Evolutionary conservation across 2,329 filamentous ascomycete species (phyloP).

Genomic region (Botrytis deweyae): DNA sequence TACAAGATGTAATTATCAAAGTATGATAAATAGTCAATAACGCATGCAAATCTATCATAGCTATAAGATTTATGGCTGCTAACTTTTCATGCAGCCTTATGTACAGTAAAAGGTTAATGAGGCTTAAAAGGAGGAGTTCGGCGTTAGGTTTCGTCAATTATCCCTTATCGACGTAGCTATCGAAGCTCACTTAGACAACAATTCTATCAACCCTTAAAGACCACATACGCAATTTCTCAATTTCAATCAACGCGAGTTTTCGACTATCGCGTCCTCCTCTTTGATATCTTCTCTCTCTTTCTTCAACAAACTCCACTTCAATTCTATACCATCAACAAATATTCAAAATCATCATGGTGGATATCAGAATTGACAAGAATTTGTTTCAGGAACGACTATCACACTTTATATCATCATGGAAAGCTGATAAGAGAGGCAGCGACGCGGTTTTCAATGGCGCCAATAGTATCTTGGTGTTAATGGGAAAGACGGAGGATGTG

Average conservation of each 20-base stretch:
- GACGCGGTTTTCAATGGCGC: conserved; percentile 84
- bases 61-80: not conserved
- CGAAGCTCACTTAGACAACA: conserved; percentile 1
- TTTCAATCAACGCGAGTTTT: conserved; percentile 30
- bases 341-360: conserved; percentile 47
- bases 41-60: not conserved
- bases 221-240: conserved; percentile 11
- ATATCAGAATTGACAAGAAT: conserved; percentile 94
- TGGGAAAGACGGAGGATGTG: conserved; percentile 91
- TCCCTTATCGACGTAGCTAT: not conserved
- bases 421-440: conserved; percentile 86
- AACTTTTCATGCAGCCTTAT: not conserved
- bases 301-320: conserved; percentile 22
- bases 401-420: conserved; percentile 88
- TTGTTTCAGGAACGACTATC: conserved; percentile 91
- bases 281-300: conserved; percentile 9
- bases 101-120: not conserved
- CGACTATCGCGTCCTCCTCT: conserved; percentile 29
- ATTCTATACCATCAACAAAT: conserved; percentile 34
- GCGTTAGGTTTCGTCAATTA: not conserved
- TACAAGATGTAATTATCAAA: not conserved
- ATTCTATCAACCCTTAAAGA: not conserved
- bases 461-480: conserved; percentile 81
- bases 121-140: conserved; percentile 1
- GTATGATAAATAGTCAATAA: not conserved